phyloP scores from a whole-genome alignment of 2,329 filamentous ascomycete genomes.

The Pseudocercospora fijiensis region DNA sequence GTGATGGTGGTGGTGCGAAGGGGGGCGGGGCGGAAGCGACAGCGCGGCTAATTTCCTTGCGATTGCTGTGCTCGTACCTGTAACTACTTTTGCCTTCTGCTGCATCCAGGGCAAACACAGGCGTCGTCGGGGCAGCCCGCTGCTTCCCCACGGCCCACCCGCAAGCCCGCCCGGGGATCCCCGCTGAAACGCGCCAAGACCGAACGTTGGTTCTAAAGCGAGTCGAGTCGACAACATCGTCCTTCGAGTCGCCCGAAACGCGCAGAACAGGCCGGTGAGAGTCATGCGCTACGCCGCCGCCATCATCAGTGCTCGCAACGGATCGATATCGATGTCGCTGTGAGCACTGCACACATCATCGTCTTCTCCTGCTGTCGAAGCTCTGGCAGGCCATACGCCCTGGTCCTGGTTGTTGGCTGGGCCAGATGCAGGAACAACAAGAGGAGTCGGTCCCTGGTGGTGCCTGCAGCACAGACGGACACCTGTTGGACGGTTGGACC shows the following conservation, averaged over 20 bases:
- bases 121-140: not conserved
- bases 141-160: not conserved
- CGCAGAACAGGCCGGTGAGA: not conserved
- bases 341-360: too few relatives aligned
- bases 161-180: not conserved
- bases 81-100: not conserved
- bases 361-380: not conserved
- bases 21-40: not conserved
- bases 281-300: not conserved
- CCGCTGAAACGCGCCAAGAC: conserved; percentile 1
- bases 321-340: too few relatives aligned
- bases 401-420: conserved; percentile 1
- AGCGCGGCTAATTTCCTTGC: not conserved
- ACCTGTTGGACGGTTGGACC: not conserved
- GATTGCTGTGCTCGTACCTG: conserved; percentile 7
- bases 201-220: conserved; percentile 2
- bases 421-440: not conserved
- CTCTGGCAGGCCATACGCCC: not conserved
- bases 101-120: not conserved
- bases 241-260: not conserved
- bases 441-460: not conserved
- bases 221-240: not conserved
- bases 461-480: not conserved
- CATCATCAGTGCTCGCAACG: not conserved
- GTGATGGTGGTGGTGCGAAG: not conserved